A percentile compares a stretch with the other conserved stretches of the same genome.
Conservation (phyloP, 768 basidiomycete genomes). For the Leucocoprinus leucothites region DNA sequence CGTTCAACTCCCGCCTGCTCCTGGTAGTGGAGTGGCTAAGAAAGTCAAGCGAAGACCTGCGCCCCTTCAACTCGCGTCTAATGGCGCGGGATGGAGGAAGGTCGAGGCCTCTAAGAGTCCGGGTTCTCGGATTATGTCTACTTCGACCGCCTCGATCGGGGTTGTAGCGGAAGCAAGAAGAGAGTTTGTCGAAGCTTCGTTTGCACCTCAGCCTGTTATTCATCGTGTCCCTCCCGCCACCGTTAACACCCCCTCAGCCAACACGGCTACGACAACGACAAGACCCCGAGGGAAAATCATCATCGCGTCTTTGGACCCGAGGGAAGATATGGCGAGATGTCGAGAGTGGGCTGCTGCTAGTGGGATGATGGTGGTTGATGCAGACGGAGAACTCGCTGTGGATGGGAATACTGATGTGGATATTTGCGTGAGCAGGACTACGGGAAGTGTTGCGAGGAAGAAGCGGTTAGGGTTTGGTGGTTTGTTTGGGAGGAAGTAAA, state of each 20-base stretch:
- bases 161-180: conserved; percentile 13
- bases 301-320: conserved; percentile 4
- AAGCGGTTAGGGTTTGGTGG: conserved; percentile 7
- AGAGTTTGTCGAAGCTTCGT: conserved; percentile 32
- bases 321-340: conserved; percentile 3
- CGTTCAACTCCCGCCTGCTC: not conserved
- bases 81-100: conserved; percentile 10
- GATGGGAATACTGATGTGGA: conserved; percentile 56
- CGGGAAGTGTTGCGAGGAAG: conserved; percentile 6
- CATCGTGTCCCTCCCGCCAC: not conserved
- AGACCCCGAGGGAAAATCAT: conserved; percentile 5
- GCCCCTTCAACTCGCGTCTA: conserved; percentile 31
- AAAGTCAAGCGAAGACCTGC: conserved; percentile 33
- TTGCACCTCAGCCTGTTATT: conserved; percentile 21
- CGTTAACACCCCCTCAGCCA: not conserved
- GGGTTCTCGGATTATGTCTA: not conserved
- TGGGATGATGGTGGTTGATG: not conserved
- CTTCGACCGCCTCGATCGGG: not conserved
- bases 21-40: conserved; percentile 4
- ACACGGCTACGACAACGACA: not conserved
- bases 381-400: conserved; percentile 36
- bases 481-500: conserved; percentile 9
- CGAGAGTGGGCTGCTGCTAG: conserved; percentile 1
- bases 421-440: conserved; percentile 67
- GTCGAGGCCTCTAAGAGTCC: conserved; percentile 1